Evolutionary conservation across 139 green algal species (phyloP), one percentile per base, ranked within the genome.

Genomic region (Dunaliella primolecta): DNA sequence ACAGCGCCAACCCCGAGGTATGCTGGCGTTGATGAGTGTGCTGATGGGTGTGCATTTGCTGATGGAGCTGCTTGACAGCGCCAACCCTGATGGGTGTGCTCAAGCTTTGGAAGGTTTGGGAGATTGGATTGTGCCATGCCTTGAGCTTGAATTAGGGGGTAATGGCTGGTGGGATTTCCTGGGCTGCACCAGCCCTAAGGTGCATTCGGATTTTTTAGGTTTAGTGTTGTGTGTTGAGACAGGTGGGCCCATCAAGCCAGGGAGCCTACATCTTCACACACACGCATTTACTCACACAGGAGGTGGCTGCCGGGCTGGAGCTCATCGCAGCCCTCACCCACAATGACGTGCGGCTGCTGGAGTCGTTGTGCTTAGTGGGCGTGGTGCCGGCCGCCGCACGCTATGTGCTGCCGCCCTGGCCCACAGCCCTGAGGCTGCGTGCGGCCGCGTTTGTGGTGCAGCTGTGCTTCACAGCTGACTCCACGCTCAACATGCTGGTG

Each of bases 21-120:
- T 7, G 71, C 36, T n/a, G 3, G n/a, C n/a, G n/a, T 75, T 84
- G 1, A 96, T 97, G 86, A 75, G 96, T 37, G 87, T 74, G 0
- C 91, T 93, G 30, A 88, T 89, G 2, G 94, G 94, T 3, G 79
- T 93, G 35, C 91, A 93, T 32, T 90, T 90, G 0, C 78, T 96
- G 36, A 72, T 95, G 34, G 94, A 97, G 90, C 85, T 97, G 64
- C 84, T 97, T 55, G 92, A 96, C 46, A 86, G 83, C 30, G 89
- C 91, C 80, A 90, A 85, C 79, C 37, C 80, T 34, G 86, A 90
- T 84, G 90, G 90, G 75, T 20, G 64, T 71, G 32, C 20, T n/a
- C n/a, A 25, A 74, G 83, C 1, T 96, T 97, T 86, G 75, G 96
- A 38, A 87, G 74, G 0, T 91, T 93, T 29, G 88, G 90, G 2